Base-by-base conservation (phyloP, 495 filamentous ascomycete species). In the Penicillium alfredii region DNA sequence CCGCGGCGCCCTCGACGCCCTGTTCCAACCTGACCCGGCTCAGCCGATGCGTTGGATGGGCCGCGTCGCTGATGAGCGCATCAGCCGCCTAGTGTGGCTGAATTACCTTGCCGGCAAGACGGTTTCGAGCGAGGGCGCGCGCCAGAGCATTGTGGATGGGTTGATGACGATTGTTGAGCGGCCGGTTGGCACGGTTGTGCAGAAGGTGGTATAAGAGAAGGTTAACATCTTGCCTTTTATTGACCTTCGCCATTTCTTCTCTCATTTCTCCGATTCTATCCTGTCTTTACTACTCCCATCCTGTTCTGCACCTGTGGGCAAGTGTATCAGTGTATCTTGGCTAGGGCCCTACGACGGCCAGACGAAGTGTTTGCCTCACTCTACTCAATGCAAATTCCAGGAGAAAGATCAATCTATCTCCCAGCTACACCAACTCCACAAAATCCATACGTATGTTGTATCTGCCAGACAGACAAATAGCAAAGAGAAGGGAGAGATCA, bases 61-160 rank as follows among this genome's bases (percentile, higher is more conserved):
- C 0, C 61, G 66, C 1, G 77, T 96, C 1, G 45, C 56, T 3
- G 92, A 97, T 56, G 83, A 88, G 69, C 68, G 89, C 34, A 65
- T 97, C 7, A 81, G 80, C 35, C 75, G 85, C 36, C 66, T 86
- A 39, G 67, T 97, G 12, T 97, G 90, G 92, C 62, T 94, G 56
- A 81, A 84, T 39, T 98, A 94, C 62, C 60, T 98, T 22, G 87
- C 78, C 12, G 93, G 89, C 6, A 83, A 81, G 61, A 85, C 78
- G 38, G 87, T 95, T 7, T 86, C 88, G 4, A 93, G 86, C 52
- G 87, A 94, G 47, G 72, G 73, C 4, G 84, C 87, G 17, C 72
- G 92, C 43, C 69, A 76, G 67, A 88, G 74, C 36, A 79, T 98
- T 37, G 83, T 94, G 4, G 82, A 94, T 24, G 92, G 92, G 0